These are phyloP conservation scores for Podochytrium sp. DNA, from an alignment of 192 early-diverging fungal species.

Conservation along the genomic window DNA sequence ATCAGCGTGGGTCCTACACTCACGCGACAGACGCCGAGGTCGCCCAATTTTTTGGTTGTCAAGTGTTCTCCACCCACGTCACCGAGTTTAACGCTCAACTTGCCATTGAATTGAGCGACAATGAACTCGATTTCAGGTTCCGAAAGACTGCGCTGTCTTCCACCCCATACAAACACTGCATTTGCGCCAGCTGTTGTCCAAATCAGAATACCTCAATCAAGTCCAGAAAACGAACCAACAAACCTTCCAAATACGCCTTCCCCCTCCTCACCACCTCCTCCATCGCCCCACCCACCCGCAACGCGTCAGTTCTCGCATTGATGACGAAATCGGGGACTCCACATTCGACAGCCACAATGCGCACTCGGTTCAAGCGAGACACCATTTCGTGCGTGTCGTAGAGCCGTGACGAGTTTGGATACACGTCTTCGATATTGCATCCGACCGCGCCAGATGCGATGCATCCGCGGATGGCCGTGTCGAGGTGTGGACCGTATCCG, in stretches of 20 bases:
- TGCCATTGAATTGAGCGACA: not conserved
- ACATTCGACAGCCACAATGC: constrained; percentile 30
- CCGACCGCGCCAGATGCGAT: not conserved
- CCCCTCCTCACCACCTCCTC: constrained; percentile 47
- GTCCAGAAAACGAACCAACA: too few relatives aligned
- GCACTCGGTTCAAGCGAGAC: constrained; percentile 16
- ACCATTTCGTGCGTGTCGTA: not conserved
- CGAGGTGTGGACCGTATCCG: constrained; percentile 34
- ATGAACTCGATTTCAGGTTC: not conserved
- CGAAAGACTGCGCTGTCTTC: not conserved
- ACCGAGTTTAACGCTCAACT: not conserved
- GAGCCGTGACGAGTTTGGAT: not conserved
- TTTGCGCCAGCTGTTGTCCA: constrained; percentile 47
- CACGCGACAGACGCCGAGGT: not conserved
- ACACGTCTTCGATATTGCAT: not conserved
- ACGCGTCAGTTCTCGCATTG: constrained; percentile 47
- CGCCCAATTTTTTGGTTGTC: not conserved
- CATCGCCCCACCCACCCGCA: constrained; percentile 20
- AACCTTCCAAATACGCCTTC: constrained; percentile 43
- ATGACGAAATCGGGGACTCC: constrained; percentile 53
- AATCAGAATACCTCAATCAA: too few relatives aligned
- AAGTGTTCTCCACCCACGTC: not conserved
- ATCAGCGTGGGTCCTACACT: constrained; percentile 3
- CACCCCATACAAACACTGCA: constrained; percentile 47
- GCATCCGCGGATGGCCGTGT: not conserved